Percentiles rank a stretch among this genome's conserved stretches.
Conservation (phyloP, 257 asterid species). For the Solanum chiquidenum region DNA sequence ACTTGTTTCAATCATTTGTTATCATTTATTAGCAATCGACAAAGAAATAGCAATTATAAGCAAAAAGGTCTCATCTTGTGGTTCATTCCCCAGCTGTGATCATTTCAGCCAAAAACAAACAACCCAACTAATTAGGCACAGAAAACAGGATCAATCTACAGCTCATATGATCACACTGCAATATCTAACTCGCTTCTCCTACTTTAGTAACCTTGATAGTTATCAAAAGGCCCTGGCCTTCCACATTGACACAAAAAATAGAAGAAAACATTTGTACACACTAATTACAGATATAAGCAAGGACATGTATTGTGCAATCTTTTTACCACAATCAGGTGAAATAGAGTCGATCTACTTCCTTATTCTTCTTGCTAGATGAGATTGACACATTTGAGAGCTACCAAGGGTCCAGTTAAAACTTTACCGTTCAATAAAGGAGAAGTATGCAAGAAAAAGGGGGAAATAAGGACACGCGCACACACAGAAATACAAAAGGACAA, state of each 20-base stretch:
- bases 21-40: not conserved
- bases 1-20: not conserved
- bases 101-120: not conserved
- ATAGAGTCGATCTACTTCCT: not conserved
- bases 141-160: not conserved
- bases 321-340: not conserved
- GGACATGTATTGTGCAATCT: not conserved
- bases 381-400: not conserved
- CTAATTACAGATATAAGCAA: not conserved
- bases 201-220: not conserved
- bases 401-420: not conserved
- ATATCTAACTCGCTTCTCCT: not conserved
- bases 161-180: not conserved
- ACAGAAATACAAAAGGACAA: not conserved
- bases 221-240: not conserved
- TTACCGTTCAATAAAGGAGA: not conserved
- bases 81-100: not conserved
- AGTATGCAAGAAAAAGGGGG: not conserved
- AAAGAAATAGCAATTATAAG: not conserved
- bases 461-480: not conserved
- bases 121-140: not conserved
- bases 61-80: not conserved
- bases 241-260: not conserved
- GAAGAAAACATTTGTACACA: not conserved
- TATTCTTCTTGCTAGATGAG: not conserved